These are phyloP conservation scores for Gossypium longicalyx DNA, from an alignment of 345 rosid species.

Conservation along the genomic window DNA sequence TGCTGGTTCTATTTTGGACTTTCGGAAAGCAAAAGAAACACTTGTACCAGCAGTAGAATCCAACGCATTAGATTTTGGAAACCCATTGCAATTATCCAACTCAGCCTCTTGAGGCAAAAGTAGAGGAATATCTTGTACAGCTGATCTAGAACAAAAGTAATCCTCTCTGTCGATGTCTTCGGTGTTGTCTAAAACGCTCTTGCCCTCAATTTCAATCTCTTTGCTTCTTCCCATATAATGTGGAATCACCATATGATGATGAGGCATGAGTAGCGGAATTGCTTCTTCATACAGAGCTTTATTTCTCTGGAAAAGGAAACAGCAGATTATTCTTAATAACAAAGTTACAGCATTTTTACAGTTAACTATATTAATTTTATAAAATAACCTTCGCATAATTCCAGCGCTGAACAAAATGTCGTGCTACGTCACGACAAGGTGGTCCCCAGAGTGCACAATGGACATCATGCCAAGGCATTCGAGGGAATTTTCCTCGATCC, in stretches of 20 bases:
- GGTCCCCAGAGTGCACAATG: constrained; percentile 99
- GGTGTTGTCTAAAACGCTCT: constrained; percentile 38
- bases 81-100: constrained; percentile 40
- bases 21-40: constrained; percentile 51
- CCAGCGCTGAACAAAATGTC: constrained; percentile 99
- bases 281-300: constrained; percentile 95
- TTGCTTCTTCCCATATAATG: constrained; percentile 76
- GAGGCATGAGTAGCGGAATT: constrained; percentile 96
- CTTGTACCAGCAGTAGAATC: constrained; percentile 36
- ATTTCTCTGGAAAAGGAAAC: constrained; percentile 51
- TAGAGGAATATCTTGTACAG: constrained; percentile 87
- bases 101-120: constrained; percentile 87
- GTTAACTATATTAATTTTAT: constrained; percentile 3
- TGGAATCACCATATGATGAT: constrained; percentile 98
- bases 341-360: not conserved
- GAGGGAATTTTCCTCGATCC: constrained; percentile 83
- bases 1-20: constrained; percentile 48
- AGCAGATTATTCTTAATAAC: constrained; percentile 12
- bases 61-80: constrained; percentile 35
- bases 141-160: constrained; percentile 71
- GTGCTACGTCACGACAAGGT: constrained; percentile 91
- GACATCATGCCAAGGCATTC: constrained; percentile 99
- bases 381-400: constrained; percentile 90
- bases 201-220: constrained; percentile 41
- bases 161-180: constrained; percentile 53